Evolutionary conservation across 2,329 filamentous ascomycete species (phyloP).

Genomic region (Leptographium wingfieldii): DNA sequence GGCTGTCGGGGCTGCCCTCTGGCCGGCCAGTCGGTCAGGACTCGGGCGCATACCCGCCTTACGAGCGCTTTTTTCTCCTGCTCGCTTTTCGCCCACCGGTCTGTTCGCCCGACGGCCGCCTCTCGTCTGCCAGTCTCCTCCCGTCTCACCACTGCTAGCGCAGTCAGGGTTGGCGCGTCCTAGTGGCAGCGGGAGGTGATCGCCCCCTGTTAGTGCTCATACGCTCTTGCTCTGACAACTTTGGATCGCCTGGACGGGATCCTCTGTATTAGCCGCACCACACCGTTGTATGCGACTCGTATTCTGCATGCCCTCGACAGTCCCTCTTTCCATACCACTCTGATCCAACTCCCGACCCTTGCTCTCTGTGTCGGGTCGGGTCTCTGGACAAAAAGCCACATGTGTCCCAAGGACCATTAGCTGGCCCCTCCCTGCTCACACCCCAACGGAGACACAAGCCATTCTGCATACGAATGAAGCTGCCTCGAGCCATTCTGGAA

Average conservation of each 20-base stretch:
- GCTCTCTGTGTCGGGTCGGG: not conserved
- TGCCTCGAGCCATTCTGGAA: no score
- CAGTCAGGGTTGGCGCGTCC: not conserved
- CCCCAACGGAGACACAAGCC: no score
- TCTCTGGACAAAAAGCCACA: not conserved
- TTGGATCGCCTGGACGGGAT: not conserved
- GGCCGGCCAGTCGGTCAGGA: no score
- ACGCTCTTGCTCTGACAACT: not conserved
- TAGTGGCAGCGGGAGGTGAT: not conserved
- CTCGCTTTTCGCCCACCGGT: no score
- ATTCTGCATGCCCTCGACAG: no score
- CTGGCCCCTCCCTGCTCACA: no score
- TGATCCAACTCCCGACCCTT: not conserved
- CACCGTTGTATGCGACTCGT: not conserved
- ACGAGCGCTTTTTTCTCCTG: no score
- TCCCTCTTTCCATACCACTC: not conserved
- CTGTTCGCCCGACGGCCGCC: not conserved
- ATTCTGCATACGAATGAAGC: no score
- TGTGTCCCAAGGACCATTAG: no score
- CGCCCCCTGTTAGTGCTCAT: not conserved
- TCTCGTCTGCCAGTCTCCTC: not conserved
- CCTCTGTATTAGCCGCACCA: no score
- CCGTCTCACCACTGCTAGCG: constrained; percentile 7
- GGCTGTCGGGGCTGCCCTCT: no score
- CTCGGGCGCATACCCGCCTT: no score